A percentile compares a stretch with the other conserved stretches of the same genome.
These are phyloP conservation scores for Plectranthus barbatus DNA, from an alignment of 257 asterid species.

Conservation along the genomic window DNA sequence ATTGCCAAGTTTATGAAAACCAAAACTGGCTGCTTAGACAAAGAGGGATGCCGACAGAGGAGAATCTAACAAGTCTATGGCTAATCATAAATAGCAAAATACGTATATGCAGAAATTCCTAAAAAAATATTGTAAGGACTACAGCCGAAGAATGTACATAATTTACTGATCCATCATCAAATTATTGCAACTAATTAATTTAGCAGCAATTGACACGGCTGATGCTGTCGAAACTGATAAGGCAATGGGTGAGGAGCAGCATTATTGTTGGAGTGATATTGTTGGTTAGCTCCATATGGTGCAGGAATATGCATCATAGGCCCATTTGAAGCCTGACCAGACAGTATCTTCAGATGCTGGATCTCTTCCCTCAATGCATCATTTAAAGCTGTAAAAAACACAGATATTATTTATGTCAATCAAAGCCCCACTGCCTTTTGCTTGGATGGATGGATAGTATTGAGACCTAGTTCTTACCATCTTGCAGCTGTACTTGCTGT, in stretches of 20 bases:
- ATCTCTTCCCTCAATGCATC: conserved; percentile 73
- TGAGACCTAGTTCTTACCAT: conserved; percentile 58
- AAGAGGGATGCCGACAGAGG: no score
- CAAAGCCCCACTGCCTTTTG: background rate
- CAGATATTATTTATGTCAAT: no score
- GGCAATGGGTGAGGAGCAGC: conserved; percentile 72
- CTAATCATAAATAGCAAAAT: background rate
- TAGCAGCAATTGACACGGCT: conserved; percentile 18
- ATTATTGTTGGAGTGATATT: conserved; percentile 38
- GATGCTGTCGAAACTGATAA: conserved; percentile 38
- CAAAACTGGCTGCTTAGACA: background rate
- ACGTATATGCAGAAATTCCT: conserved; percentile 7
- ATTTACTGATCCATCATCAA: background rate
- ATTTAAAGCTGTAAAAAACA: conserved; percentile 63
- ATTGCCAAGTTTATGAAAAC: background rate
- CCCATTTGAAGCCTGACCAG: conserved; percentile 59
- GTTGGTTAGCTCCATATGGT: conserved; percentile 51
- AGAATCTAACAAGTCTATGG: background rate
- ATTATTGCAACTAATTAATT: conserved; percentile 17
- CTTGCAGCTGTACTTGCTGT: no score
- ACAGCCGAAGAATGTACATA: background rate
- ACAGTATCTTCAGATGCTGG: conserved; percentile 67
- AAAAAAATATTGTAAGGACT: conserved; percentile 11
- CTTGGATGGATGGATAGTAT: background rate
- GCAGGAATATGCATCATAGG: conserved; percentile 52